These are phyloP conservation scores for Phytophthora sp. DNA, from an alignment of 352 stramenopile genomes.

Conservation along the genomic window DNA sequence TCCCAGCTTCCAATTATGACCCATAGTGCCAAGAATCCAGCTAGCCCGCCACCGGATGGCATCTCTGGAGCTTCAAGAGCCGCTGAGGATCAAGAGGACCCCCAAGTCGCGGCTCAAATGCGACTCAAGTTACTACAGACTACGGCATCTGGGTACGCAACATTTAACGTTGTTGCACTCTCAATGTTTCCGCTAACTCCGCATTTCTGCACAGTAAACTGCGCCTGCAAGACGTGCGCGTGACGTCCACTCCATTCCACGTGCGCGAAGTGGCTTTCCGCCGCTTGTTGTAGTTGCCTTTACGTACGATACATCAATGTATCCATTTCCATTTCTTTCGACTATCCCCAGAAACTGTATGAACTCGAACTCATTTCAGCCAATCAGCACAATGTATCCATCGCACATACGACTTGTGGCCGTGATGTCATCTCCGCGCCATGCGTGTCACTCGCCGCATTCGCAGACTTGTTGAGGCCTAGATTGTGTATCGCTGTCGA, in stretches of 20 bases:
- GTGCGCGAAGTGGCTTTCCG: constrained; percentile 76
- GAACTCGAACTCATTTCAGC: constrained; percentile 33
- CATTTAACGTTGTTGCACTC: not conserved
- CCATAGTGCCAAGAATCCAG: constrained; percentile 14
- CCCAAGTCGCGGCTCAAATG: constrained; percentile 24
- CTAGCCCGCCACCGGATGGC: constrained; percentile 17
- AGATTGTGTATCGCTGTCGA: constrained; percentile 26
- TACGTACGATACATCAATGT: constrained; percentile 18
- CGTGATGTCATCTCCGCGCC: constrained; percentile 17
- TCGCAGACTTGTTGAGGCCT: constrained; percentile 18
- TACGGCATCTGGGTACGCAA: constrained; percentile 61
- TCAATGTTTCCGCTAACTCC: not conserved
- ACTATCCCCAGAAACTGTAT: too few species aligned
- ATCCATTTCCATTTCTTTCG: constrained; percentile 1
- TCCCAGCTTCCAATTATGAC: constrained; percentile 6
- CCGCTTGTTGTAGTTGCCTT: constrained; percentile 29
- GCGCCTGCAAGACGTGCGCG: constrained; percentile 57
- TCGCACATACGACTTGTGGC: constrained; percentile 28
- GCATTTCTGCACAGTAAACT: constrained; percentile 47
- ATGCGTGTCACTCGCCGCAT: constrained; percentile 38
- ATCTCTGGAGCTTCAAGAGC: constrained; percentile 15
- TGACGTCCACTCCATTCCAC: constrained; percentile 66
- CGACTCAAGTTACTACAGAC: constrained; percentile 50
- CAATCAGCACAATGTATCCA: constrained; percentile 36
- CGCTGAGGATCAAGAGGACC: constrained; percentile 20